Conservation (phyloP, 2,329 filamentous ascomycete genomes). For the Phialocephala sp. region DNA sequence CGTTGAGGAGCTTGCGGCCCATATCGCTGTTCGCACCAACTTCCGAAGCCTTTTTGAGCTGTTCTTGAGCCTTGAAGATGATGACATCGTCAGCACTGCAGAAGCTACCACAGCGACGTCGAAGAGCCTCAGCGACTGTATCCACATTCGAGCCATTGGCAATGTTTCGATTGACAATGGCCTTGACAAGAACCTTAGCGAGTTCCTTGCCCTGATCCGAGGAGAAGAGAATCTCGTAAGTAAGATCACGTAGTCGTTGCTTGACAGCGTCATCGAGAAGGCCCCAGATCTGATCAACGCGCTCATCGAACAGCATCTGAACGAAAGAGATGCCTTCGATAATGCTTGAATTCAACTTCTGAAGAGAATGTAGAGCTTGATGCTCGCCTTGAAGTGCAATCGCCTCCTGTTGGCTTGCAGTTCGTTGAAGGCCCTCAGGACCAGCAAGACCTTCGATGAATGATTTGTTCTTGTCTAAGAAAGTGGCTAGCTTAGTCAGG, state of each 20-base stretch:
- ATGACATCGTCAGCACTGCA: slow-evolving; percentile 97
- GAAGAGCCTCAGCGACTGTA: slow-evolving; percentile 92
- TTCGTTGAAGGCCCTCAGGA: slow-evolving; percentile 80
- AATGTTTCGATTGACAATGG: slow-evolving; percentile 97
- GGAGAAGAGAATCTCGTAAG: slow-evolving; percentile 88
- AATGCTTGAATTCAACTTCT: slow-evolving; percentile 85
- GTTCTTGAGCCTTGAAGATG: slow-evolving; percentile 97
- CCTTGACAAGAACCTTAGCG: slow-evolving; percentile 93
- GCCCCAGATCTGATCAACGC: slow-evolving; percentile 83
- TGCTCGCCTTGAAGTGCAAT: slow-evolving; percentile 93
- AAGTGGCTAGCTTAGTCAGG: slow-evolving; percentile 77
- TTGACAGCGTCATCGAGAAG: slow-evolving; percentile 74
- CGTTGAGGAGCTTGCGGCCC: slow-evolving; percentile 80
- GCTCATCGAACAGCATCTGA: slow-evolving; percentile 91
- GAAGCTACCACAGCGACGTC: slow-evolving; percentile 92
- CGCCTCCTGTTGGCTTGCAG: slow-evolving; percentile 85
- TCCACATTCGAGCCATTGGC: slow-evolving; percentile 97
- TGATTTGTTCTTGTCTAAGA: slow-evolving; percentile 84
- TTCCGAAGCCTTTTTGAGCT: slow-evolving; percentile 86
- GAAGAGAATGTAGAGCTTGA: slow-evolving; percentile 84
- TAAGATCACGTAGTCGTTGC: slow-evolving; percentile 74
- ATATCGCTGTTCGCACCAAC: slow-evolving; percentile 75
- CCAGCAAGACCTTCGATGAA: slow-evolving; percentile 96
- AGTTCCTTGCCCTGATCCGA: slow-evolving; percentile 80
- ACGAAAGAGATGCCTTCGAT: slow-evolving; percentile 98